Base-by-base conservation (phyloP, 176 grass and related monocot species). In the Musa troglodytarum region DNA sequence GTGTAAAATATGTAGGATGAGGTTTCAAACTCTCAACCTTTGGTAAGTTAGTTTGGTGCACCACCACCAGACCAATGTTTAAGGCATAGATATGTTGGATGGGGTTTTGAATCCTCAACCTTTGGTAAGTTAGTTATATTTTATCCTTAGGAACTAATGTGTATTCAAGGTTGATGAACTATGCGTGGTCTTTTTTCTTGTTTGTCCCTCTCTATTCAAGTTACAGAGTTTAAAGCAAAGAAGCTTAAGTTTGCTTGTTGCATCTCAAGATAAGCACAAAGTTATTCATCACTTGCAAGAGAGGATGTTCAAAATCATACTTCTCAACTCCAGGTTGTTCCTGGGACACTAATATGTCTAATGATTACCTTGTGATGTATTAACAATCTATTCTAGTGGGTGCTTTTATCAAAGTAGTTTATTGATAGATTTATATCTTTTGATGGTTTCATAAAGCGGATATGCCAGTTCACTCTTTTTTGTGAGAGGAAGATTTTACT, bases 241-340 rank as follows among this genome's bases (percentile, higher is more conserved):
- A 61, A 6, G 57, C 57, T 61, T 17, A 62, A 62, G 1, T 62
- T 62, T 62, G 57, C 57, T 19, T 62, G 17, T 62, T 62, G 15
- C 57, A 20, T 19, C 57, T 62, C 57, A n/a, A 43, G 34, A 43
- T 43, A 43, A 43, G 3, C 34, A 43, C 34, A 43, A 0, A 43
- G 3, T 4, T 43, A 43, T 43, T 43, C 34, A 43, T 43, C 34
- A 43, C 17, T 57, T 57, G 14, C 17, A 57, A 16, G 55, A 57
- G 11, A 57, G 17, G 13, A 57, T n/a, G 11, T 6, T n/a, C 13
- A n/a, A 7, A 17, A 20, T 61, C 8, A 61, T 61, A 61, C 9
- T 15, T 20, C n/a, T 61, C n/a, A 61, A 61, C 57, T n/a, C 57
- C 55, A 57, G 25, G 63, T 66, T 66, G 23, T 66, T 66, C 63